Base-by-base conservation (phyloP, 768 basidiomycete genomes). In the Mycena crocata region DNA sequence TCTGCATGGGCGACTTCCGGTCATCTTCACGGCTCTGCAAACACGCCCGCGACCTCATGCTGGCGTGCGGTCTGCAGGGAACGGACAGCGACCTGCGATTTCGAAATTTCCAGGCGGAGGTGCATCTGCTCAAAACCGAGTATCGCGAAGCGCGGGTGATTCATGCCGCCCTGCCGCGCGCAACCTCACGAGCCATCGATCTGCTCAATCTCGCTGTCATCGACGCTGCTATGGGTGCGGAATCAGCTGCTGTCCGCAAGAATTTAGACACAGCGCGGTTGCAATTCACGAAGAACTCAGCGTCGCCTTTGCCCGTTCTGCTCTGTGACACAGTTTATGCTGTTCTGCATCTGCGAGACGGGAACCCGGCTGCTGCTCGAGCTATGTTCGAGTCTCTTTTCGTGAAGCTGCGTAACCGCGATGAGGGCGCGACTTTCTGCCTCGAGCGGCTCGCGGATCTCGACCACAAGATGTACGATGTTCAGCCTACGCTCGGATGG, bases 41-140 rank as follows among this genome's bases (percentile, higher is more conserved):
- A 4, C 2, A 15, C 17, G 44, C 46, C 5, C 32, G 35, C 14
- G 45, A 37, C 2, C 34, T 59, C 12, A 5, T 48, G 3, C 19
- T 3, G 1, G 15, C 26, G 6, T 59, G 24, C 19, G 57, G 57
- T 5, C 23, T 49, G 2, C n/a, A 34, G 19, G 32, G 57, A 10
- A 37, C 34, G 3, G 45, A 59, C n/a, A 21, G 30, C 24, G 32
- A 48, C 15, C 15, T 17, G 30, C 34, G 24, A 1, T 31, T 35
- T 46, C 34, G 28, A 14, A 59, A 34, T 32, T 46, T 57, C 26
- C 24, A 48, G 17, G 48, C 48, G 2, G 58, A 60, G 49, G 30
- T 60, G 1, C 58, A 60, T 31, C n/a, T 49, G 19, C 54, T 40
- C 17, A 56, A 56, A 17, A 56, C 54, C 8, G 54, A 56, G 19